These are phyloP conservation scores for Trichothecium sympodiale DNA, from an alignment of 2,329 filamentous ascomycete genomes.

Conservation along the genomic window DNA sequence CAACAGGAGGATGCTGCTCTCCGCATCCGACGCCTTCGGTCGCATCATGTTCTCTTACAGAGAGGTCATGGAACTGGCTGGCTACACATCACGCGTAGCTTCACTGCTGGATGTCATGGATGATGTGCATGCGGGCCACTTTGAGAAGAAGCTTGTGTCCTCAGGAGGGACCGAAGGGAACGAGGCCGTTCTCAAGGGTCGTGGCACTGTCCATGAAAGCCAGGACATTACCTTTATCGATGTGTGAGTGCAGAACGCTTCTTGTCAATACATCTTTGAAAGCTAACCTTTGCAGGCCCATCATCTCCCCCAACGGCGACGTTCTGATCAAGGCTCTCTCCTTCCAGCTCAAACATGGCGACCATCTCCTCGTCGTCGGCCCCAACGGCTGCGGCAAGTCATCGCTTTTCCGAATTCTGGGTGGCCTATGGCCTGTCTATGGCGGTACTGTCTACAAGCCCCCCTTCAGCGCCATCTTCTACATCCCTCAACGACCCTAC, in stretches of 20 bases:
- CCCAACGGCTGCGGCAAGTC: conserved; percentile 98
- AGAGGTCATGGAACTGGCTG: conserved; percentile 90
- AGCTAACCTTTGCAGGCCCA: conserved; percentile 42
- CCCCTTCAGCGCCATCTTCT: conserved; percentile 87
- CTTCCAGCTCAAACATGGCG: conserved; percentile 75
- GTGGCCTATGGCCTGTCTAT: conserved; percentile 95
- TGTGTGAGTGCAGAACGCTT: conserved; percentile 42
- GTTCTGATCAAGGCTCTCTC: conserved; percentile 77
- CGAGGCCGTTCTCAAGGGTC: conserved; percentile 68
- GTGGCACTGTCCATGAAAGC: conserved; percentile 74
- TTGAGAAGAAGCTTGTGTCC: conserved; percentile 93
- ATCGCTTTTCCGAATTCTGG: conserved; percentile 89
- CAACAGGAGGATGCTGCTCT: conserved; percentile 82
- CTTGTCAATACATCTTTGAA: background rate
- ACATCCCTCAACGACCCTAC: conserved; percentile 93
- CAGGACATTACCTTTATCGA: conserved; percentile 74
- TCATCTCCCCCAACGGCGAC: conserved; percentile 93
- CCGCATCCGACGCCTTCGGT: conserved; percentile 89
- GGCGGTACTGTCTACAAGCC: conserved; percentile 89
- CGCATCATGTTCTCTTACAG: conserved; percentile 97
- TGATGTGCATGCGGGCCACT: conserved; percentile 79
- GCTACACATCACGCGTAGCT: conserved; percentile 87
- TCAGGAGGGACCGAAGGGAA: conserved; percentile 76
- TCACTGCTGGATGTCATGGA: conserved; percentile 88
- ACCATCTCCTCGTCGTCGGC: conserved; percentile 88